These are phyloP conservation scores for Gynandropsis gynandra DNA, from an alignment of 345 rosid species.

Conservation along the genomic window DNA sequence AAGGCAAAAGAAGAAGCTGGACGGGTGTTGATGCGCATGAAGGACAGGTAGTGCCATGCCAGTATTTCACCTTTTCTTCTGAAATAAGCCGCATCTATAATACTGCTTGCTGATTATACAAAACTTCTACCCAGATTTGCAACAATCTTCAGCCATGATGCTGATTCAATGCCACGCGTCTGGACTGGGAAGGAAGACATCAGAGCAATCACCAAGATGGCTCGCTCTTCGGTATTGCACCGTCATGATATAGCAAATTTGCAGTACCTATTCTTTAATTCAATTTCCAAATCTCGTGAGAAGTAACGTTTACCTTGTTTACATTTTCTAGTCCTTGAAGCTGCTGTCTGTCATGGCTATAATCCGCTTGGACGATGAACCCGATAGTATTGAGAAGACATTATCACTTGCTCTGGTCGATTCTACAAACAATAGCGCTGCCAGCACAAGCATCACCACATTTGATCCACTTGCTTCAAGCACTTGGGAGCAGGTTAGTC, in stretches of 20 bases:
- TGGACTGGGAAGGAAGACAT: slow-evolving; percentile 99
- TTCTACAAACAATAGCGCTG: slow-evolving; percentile 30
- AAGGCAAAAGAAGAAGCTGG: slow-evolving; percentile 94
- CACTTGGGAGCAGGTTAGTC: slow-evolving; percentile 82
- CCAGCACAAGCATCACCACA: slow-evolving; percentile 48
- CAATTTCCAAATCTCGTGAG: not conserved
- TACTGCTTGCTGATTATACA: slow-evolving; percentile 18
- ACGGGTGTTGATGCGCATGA: slow-evolving; percentile 78
- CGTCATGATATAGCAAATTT: slow-evolving; percentile 16
- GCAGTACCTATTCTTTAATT: slow-evolving; percentile 5
- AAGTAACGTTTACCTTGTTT: slow-evolving; percentile 17
- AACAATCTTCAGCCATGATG: slow-evolving; percentile 77
- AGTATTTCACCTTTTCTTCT: slow-evolving; percentile 18
- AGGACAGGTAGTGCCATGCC: slow-evolving; percentile 58
- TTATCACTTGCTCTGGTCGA: slow-evolving; percentile 54
- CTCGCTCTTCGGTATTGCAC: slow-evolving; percentile 72
- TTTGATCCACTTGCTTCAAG: slow-evolving; percentile 85
- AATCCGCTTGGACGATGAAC: slow-evolving; percentile 66
- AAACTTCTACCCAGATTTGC: slow-evolving; percentile 57
- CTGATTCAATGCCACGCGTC: slow-evolving; percentile 96
- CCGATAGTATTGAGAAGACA: slow-evolving; percentile 63
- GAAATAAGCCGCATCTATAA: slow-evolving; percentile 12
- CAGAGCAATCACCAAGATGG: slow-evolving; percentile 81
- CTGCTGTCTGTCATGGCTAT: slow-evolving; percentile 82
- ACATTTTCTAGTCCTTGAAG: slow-evolving; percentile 68